A percentile compares a stretch with the other conserved stretches of the same genome.
Conservation (phyloP, 106 monocot species). For the Gastrodia elata region DNA sequence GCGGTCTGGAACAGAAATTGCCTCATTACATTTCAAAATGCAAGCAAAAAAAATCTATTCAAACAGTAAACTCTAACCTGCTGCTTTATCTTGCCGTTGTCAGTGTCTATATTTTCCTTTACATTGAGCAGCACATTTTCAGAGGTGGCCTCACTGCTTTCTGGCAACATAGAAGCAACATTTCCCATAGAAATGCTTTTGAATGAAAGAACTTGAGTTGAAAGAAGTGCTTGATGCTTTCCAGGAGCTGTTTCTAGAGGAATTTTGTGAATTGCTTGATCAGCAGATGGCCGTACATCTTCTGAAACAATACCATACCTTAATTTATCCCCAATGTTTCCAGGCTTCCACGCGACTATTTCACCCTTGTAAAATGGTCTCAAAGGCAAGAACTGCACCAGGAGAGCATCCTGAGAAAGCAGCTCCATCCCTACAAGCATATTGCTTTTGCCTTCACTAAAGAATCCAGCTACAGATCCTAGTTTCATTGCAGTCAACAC, state of each 20-base stretch:
- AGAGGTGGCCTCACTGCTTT: slow-evolving; percentile 10
- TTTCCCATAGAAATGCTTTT: slow-evolving; percentile 64
- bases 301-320: slow-evolving; percentile 84
- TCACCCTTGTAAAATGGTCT: slow-evolving; percentile 90
- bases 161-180: slow-evolving; percentile 13
- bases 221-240: slow-evolving; percentile 53
- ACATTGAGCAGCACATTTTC: slow-evolving; percentile 13
- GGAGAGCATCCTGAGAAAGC: slow-evolving; percentile 71
- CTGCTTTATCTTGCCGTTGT: slow-evolving; percentile 11
- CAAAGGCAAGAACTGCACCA: slow-evolving; percentile 82
- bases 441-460: slow-evolving; percentile 25
- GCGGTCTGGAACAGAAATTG: slow-evolving; percentile 22
- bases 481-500: slow-evolving; percentile 48
- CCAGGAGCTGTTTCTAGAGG: slow-evolving; percentile 61
- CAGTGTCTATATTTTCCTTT: slow-evolving; percentile 12
- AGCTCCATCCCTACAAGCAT: slow-evolving; percentile 54
- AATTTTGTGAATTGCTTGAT: slow-evolving; percentile 78
- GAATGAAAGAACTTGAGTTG: slow-evolving; percentile 91
- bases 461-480: slow-evolving; percentile 39
- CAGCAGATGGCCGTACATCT: slow-evolving; percentile 82
- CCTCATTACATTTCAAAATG: not conserved
- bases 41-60: not conserved
- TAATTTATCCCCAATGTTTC: slow-evolving; percentile 71
- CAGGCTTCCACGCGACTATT: slow-evolving; percentile 84
- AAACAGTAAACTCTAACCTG: slow-evolving; percentile 27